Evolutionary conservation across 768 basidiomycete species (phyloP), one percentile per base, ranked within the genome.

Genomic region (Lepiota subincarnata): DNA sequence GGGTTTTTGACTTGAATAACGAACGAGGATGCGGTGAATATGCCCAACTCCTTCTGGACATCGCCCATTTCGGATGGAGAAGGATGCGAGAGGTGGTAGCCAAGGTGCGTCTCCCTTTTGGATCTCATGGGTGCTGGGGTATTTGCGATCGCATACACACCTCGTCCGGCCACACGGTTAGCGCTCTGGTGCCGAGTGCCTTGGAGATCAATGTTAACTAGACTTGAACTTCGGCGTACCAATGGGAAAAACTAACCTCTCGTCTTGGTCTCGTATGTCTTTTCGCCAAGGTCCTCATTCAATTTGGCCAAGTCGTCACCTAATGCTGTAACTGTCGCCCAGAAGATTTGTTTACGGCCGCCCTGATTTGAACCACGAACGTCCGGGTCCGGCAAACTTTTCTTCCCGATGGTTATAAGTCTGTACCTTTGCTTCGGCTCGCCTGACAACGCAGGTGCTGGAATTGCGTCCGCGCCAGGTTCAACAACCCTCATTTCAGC

Each of bases 1-100:
- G 82, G 82, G 55, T 84, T 84, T 68, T 83, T 85, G 44, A 84
- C 78, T 57, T 85, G 82, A 4, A 86, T 36, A 13, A 81, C 68
- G 57, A 84, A 86, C 0, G 78, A 78, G 0, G 78, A 79, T 0
- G 78, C 76, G 0, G 67, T 66, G 46, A 73, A 65, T 51, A 87
- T 80, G 3, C 81, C 81, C 4, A 87, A 68, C 5, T 70, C 76
- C 16, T 69, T 60, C 55, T 86, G 86, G 0, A 84, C 82, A 3
- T 80, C 75, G 8, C 81, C 80, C 36, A 75, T 61, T 14, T 73
- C 68, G 14, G 67, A 55, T 0, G 77, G 69, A 28, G 68, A 54
- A 1, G 76, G 79, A 56, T 86, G 81, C 4, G 81, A 80, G 37
- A 85, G 70, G 55, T 78, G 69, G 61, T 83, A 83, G 0, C 80